phyloP scores from a whole-genome alignment of 2,329 filamentous ascomycete genomes.

The Ramularia collo-cygni region DNA sequence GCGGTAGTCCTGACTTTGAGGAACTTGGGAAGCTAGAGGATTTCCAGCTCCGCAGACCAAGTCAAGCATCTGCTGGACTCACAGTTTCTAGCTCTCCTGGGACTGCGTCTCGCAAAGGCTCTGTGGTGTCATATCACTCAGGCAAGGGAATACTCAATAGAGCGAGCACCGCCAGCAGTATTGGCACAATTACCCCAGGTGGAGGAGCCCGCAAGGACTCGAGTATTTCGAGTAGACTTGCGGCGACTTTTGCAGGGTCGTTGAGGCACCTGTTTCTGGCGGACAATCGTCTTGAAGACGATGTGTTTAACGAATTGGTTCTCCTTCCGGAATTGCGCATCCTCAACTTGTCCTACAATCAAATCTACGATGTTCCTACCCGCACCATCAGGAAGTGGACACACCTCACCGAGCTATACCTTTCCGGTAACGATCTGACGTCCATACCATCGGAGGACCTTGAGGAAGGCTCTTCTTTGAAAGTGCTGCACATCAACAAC shows the following conservation, averaged over 20 bases:
- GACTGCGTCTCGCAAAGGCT: slow-evolving; percentile 60
- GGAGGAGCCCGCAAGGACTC: slow-evolving; percentile 75
- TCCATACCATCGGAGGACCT: slow-evolving; percentile 89
- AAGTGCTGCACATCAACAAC: slow-evolving; percentile 88
- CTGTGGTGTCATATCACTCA: slow-evolving; percentile 72
- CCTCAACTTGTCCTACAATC: slow-evolving; percentile 91
- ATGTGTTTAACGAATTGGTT: slow-evolving; percentile 87
- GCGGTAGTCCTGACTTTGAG: slow-evolving; percentile 64
- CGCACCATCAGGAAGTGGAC: slow-evolving; percentile 84
- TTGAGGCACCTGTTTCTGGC: slow-evolving; percentile 79
- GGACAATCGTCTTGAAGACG: slow-evolving; percentile 89
- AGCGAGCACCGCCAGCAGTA: slow-evolving; percentile 66
- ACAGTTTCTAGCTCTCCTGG: slow-evolving; percentile 47
- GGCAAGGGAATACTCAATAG: slow-evolving; percentile 58
- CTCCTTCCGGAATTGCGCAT: slow-evolving; percentile 76
- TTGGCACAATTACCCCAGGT: slow-evolving; percentile 49
- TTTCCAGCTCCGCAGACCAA: slow-evolving; percentile 64
- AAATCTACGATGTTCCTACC: slow-evolving; percentile 84
- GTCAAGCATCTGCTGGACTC: slow-evolving; percentile 69
- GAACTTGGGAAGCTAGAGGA: slow-evolving; percentile 64
- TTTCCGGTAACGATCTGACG: slow-evolving; percentile 91
- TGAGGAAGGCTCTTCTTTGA: slow-evolving; percentile 79
- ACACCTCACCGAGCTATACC: slow-evolving; percentile 81
- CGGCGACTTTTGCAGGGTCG: slow-evolving; percentile 81
- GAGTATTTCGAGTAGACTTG: slow-evolving; percentile 68